These are phyloP conservation scores for Ustilago crameri DNA, from an alignment of 1,284 basidiomycete species.

Conservation along the genomic window DNA sequence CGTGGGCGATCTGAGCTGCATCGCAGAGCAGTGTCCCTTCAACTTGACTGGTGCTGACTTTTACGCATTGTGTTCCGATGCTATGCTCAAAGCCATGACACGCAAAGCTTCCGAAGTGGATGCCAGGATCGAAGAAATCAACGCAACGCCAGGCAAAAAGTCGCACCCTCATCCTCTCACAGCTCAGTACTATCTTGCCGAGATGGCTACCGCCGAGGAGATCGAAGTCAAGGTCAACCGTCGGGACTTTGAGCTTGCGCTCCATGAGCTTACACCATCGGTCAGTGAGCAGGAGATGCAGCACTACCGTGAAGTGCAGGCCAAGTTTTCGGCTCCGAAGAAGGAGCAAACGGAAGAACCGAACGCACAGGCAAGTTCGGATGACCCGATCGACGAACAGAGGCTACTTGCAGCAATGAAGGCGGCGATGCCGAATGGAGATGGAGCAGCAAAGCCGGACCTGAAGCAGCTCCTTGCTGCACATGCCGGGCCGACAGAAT, in stretches of 20 bases:
- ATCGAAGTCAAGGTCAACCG: slow-evolving; percentile 79
- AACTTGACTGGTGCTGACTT: slow-evolving; percentile 86
- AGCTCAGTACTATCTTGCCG: slow-evolving; percentile 89
- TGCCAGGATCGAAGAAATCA: slow-evolving; percentile 38
- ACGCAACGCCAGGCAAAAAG: slow-evolving; percentile 61
- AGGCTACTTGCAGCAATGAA: slow-evolving; percentile 15
- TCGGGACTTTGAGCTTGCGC: slow-evolving; percentile 81
- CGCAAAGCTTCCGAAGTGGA: slow-evolving; percentile 83
- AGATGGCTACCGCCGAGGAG: slow-evolving; percentile 80
- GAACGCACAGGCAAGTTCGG: neutral
- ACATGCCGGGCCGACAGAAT: neutral
- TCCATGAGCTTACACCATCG: slow-evolving; percentile 82
- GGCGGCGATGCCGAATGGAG: slow-evolving; percentile 4
- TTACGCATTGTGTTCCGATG: slow-evolving; percentile 96
- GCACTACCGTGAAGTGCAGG: slow-evolving; percentile 82
- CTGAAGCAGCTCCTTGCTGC: slow-evolving; percentile 13
- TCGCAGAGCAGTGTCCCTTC: slow-evolving; percentile 86
- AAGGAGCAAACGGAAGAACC: slow-evolving; percentile 12
- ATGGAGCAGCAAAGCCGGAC: neutral
- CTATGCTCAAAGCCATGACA: slow-evolving; percentile 94
- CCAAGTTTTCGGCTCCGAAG: slow-evolving; percentile 73
- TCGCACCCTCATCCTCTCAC: slow-evolving; percentile 80
- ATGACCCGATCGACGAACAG: slow-evolving; percentile 11
- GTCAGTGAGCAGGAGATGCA: slow-evolving; percentile 89
- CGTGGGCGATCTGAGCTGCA: slow-evolving; percentile 74